These are phyloP conservation scores for Lentinus brumalis DNA, from an alignment of 768 basidiomycete species.

Conservation along the genomic window DNA sequence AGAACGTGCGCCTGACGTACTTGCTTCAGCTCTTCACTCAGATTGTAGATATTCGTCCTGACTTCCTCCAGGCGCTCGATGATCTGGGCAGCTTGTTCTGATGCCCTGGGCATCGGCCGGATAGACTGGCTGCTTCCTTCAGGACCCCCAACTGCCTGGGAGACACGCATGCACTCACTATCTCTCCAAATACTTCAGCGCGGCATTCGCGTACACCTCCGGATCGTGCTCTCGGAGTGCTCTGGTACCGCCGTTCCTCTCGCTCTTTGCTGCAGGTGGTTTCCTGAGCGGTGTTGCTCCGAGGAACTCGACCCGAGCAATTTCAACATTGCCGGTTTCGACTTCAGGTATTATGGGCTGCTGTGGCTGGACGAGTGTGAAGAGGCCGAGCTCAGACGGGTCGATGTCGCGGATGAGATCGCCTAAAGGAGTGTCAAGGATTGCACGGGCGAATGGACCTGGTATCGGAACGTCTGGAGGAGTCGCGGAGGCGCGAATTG, in stretches of 20 bases:
- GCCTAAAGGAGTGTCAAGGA: slow-evolving; percentile 62
- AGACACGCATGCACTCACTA: slow-evolving; percentile 55
- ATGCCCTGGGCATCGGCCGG: slow-evolving; percentile 52
- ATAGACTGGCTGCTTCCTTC: slow-evolving; percentile 40
- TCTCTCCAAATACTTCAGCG: slow-evolving; percentile 73
- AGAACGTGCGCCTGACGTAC: slow-evolving; percentile 32
- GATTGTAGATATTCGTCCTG: slow-evolving; percentile 37
- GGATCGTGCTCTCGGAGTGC: slow-evolving; percentile 55
- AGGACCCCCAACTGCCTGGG: background rate
- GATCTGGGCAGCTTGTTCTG: slow-evolving; percentile 40
- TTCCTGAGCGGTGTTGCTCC: slow-evolving; percentile 70
- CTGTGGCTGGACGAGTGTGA: slow-evolving; percentile 51
- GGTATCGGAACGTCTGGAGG: slow-evolving; percentile 18
- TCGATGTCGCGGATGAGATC: slow-evolving; percentile 83
- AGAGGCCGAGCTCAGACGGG: slow-evolving; percentile 76
- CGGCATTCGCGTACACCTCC: slow-evolving; percentile 75
- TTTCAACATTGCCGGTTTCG: slow-evolving; percentile 38
- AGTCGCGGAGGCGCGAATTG: slow-evolving; percentile 42
- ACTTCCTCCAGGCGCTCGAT: slow-evolving; percentile 41
- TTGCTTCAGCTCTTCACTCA: slow-evolving; percentile 41
- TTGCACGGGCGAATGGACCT: slow-evolving; percentile 63
- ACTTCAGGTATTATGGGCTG: slow-evolving; percentile 29
- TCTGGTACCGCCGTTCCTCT: slow-evolving; percentile 32
- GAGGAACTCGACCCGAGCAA: slow-evolving; percentile 65
- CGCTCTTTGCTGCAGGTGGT: slow-evolving; percentile 45